phyloP scores from a whole-genome alignment of 495 filamentous ascomycete genomes.

The Astrocystis sublimbata region DNA sequence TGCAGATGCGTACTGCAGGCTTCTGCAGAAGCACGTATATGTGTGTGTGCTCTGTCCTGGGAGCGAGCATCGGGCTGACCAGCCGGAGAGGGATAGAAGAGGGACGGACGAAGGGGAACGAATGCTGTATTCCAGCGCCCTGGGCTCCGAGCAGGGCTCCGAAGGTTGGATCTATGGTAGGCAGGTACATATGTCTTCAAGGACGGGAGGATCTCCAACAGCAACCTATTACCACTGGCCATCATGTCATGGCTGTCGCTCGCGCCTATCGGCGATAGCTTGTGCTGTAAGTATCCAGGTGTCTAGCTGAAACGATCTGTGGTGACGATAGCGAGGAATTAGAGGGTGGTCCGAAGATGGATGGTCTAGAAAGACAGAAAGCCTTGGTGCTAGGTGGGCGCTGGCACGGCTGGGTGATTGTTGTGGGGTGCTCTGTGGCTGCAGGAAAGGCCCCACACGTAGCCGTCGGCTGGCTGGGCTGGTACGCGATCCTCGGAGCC shows the following conservation, averaged over 20 bases:
- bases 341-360: no score
- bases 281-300: no score
- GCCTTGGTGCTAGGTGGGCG: slow-evolving; percentile 4
- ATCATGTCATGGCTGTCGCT: not conserved
- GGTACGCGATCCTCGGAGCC: not conserved
- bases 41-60: not conserved
- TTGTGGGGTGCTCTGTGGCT: slow-evolving; percentile 12
- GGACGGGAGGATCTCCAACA: no score
- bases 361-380: slow-evolving; percentile 7
- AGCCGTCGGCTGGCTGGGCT: not conserved
- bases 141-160: not conserved
- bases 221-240: not conserved
- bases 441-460: slow-evolving; percentile 6
- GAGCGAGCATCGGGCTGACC: not conserved
- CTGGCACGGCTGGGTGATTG: no score
- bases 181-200: not conserved
- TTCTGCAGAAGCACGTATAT: not conserved
- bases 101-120: not conserved
- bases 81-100: no score
- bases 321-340: no score
- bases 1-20: no score
- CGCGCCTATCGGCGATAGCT: not conserved
- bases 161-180: no score
- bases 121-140: not conserved
- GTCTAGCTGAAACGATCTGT: slow-evolving; percentile 4